Evolutionary conservation across 257 asterid species (phyloP).

Genomic region (Solanum microdontum): DNA sequence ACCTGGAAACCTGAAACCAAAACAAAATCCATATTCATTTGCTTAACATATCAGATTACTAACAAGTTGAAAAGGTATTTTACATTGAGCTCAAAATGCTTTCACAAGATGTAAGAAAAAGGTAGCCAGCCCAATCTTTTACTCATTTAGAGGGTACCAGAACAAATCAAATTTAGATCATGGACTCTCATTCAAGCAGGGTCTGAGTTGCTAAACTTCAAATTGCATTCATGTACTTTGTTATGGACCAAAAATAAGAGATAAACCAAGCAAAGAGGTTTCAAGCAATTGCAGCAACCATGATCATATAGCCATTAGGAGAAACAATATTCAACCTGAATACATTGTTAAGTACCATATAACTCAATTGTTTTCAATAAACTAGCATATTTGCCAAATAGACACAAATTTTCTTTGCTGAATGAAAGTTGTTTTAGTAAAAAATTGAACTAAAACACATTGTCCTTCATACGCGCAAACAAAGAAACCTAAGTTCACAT

Average conservation of each 20-base stretch:
- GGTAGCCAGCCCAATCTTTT: not conserved
- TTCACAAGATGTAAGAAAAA: not conserved
- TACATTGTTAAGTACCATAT: not conserved
- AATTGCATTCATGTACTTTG: not conserved
- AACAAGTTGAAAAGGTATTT: not conserved
- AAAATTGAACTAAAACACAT: not conserved
- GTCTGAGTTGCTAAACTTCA: too few species aligned
- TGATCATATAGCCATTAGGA: not conserved
- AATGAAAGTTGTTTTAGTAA: not conserved
- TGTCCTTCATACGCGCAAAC: not conserved
- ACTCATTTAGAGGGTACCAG: not conserved
- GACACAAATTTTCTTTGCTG: not conserved
- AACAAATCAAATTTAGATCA: not conserved
- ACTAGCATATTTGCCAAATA: not conserved
- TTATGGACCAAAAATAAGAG: not conserved
- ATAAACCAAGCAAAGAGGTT: not conserved
- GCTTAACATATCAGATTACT: not conserved
- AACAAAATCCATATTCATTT: not conserved
- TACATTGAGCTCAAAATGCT: not conserved
- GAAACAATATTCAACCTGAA: not conserved
- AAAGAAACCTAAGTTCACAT: not conserved
- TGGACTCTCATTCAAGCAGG: not conserved
- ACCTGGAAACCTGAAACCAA: conserved; percentile 53
- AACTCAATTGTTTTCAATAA: not conserved
- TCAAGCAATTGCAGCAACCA: not conserved